Conservation (phyloP, 129 eudicot species). For the Arctium lappa region DNA sequence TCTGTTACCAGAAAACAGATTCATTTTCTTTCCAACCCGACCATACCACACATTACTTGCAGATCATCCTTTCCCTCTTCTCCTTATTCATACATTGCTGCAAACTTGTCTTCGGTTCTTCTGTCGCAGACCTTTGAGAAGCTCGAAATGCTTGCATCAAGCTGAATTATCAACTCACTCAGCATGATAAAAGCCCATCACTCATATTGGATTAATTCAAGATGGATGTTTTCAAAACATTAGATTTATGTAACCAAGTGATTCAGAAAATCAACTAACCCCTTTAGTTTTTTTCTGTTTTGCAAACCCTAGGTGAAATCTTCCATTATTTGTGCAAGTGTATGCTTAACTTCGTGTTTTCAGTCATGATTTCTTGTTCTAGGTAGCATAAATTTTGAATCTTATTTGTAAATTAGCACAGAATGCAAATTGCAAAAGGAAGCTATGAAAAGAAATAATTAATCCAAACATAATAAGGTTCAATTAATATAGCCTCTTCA, state of each 20-base stretch:
- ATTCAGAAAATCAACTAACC: neutral
- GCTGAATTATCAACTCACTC: neutral
- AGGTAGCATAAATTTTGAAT: neutral
- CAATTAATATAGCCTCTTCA: neutral
- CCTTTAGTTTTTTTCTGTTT: neutral
- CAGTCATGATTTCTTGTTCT: neutral
- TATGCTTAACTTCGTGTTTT: neutral
- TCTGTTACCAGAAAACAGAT: neutral
- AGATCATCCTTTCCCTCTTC: conserved; percentile 10
- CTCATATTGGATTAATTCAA: neutral
- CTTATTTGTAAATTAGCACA: too few species aligned
- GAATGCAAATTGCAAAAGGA: neutral
- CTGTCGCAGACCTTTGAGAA: neutral
- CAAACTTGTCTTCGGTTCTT: neutral
- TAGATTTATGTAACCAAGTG: neutral
- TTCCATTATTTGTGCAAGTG: neutral
- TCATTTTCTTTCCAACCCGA: conserved; percentile 2
- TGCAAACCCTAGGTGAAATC: neutral
- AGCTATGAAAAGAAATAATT: neutral
- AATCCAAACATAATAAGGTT: neutral
- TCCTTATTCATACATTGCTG: neutral
- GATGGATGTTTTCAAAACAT: neutral
- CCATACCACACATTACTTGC: conserved; percentile 12
- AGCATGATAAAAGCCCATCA: neutral
- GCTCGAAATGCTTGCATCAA: neutral